Evolutionary conservation across 2,329 filamentous ascomycete species (phyloP).

Genomic region (Colletotrichum sojae): DNA sequence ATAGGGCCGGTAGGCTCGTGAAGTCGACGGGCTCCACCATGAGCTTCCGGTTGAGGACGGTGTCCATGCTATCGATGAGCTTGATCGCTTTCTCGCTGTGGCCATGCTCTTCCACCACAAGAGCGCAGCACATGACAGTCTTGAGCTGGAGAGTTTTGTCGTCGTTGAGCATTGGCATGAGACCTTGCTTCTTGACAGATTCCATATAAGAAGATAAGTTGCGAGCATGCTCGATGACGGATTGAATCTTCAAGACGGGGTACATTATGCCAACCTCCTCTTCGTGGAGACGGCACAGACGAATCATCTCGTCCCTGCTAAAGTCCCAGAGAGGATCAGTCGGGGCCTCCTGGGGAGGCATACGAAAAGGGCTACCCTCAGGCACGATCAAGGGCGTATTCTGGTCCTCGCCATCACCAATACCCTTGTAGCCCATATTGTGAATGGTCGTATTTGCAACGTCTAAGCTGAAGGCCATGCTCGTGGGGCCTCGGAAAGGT

Average conservation of each 20-base stretch:
- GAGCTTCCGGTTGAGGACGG: constrained; percentile 76
- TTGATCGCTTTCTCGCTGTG: constrained; percentile 80
- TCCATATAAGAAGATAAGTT: constrained; percentile 82
- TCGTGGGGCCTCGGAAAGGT: constrained; percentile 87
- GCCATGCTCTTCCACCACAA: constrained; percentile 84
- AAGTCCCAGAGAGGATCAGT: constrained; percentile 86
- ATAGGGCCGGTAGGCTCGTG: constrained; percentile 64
- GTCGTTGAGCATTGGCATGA: constrained; percentile 59
- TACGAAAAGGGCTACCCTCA: constrained; percentile 28
- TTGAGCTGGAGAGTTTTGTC: constrained; percentile 80
- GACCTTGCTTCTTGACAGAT: constrained; percentile 53
- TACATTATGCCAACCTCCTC: constrained; percentile 96
- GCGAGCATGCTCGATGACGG: constrained; percentile 78
- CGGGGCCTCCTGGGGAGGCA: constrained; percentile 33
- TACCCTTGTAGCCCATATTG: constrained; percentile 86
- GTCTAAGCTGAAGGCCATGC: constrained; percentile 86
- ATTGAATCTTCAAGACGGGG: constrained; percentile 83
- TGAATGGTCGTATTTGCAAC: constrained; percentile 89
- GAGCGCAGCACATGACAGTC: constrained; percentile 83
- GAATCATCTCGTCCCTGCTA: constrained; percentile 82
- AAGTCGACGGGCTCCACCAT: constrained; percentile 68
- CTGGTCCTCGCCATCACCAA: constrained; percentile 75
- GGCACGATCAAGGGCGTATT: constrained; percentile 48
- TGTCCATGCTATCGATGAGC: constrained; percentile 83
- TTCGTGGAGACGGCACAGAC: constrained; percentile 84